phyloP scores from a whole-genome alignment of 768 basidiomycete species.

The Russula sp. region DNA sequence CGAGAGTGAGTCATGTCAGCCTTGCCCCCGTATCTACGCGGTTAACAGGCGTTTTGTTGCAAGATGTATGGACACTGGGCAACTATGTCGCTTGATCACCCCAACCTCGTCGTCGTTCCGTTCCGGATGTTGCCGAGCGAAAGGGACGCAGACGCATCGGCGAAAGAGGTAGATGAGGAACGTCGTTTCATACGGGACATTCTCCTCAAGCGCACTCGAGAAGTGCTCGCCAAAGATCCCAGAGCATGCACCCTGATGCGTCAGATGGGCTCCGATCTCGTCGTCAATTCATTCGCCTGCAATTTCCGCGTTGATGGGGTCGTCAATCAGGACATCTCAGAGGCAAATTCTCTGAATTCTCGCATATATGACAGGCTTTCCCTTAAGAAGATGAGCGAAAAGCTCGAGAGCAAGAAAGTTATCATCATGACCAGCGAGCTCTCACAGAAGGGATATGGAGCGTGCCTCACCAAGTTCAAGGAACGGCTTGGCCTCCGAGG shows the following conservation, averaged over 20 bases:
- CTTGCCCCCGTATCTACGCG: too few relatives aligned
- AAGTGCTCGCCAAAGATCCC: slow-evolving; percentile 26
- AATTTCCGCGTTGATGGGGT: slow-evolving; percentile 42
- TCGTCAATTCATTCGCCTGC: slow-evolving; percentile 46
- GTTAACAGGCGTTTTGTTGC: too few relatives aligned
- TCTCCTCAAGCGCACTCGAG: slow-evolving; percentile 21
- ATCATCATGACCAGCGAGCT: slow-evolving; percentile 37
- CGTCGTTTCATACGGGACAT: slow-evolving; percentile 28
- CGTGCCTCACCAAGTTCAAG: slow-evolving; percentile 40
- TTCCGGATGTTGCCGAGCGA: slow-evolving; percentile 43
- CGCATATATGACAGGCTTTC: slow-evolving; percentile 43
- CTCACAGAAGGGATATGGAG: slow-evolving; percentile 38
- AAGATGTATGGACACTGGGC: slow-evolving; percentile 43
- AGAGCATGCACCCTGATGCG: slow-evolving; percentile 21
- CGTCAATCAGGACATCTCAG: slow-evolving; percentile 40
- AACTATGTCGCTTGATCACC: slow-evolving; percentile 39
- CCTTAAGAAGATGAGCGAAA: slow-evolving; percentile 33
- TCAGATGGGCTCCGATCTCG: slow-evolving; percentile 38
- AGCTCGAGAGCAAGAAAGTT: slow-evolving; percentile 31
- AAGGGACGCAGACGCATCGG: slow-evolving; percentile 21
- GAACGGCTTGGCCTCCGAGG: slow-evolving; percentile 38
- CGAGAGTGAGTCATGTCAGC: slow-evolving; percentile 37
- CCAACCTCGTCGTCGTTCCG: slow-evolving; percentile 41
- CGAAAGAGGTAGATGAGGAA: slow-evolving; percentile 33
- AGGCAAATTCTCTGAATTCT: slow-evolving; percentile 44